These are phyloP conservation scores for Leccinum imitatum DNA, from an alignment of 768 basidiomycete species.

Conservation along the genomic window DNA sequence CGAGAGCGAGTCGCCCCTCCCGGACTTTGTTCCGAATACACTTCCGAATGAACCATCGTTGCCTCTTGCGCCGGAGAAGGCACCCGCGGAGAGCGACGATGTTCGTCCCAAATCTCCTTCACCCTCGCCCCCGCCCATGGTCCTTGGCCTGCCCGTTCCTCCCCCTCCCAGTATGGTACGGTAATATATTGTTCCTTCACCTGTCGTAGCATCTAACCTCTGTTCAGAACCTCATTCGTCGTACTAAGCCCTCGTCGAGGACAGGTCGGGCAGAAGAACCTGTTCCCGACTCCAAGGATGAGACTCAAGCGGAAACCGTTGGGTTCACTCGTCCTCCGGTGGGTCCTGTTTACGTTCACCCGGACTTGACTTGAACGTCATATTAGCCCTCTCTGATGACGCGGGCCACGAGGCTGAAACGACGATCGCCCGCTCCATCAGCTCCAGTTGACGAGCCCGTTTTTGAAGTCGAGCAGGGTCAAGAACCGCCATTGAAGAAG, in stretches of 20 bases:
- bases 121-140: conserved; percentile 22
- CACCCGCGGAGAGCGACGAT: conserved; percentile 15
- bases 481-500: conserved; percentile 64
- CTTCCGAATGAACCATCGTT: conserved; percentile 50
- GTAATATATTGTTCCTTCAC: neutral
- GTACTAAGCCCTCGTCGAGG: conserved; percentile 17
- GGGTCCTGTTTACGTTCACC: neutral
- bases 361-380: neutral
- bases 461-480: conserved; percentile 13
- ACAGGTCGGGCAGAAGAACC: conserved; percentile 9
- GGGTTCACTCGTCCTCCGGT: conserved; percentile 29
- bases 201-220: conserved; percentile 1
- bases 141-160: conserved; percentile 20
- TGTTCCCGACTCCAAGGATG: conserved; percentile 8
- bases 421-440: conserved; percentile 44
- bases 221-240: conserved; percentile 27
- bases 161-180: conserved; percentile 28
- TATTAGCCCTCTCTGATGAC: conserved; percentile 41
- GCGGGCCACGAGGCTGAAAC: conserved; percentile 49
- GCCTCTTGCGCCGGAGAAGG: conserved; percentile 19
- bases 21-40: conserved; percentile 53
- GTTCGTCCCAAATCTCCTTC: conserved; percentile 9
- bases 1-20: conserved; percentile 38
- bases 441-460: conserved; percentile 19
- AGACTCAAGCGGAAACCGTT: conserved; percentile 6